Conservation (phyloP, 129 eudicot species). For the Chrysanthemum makinoi region DNA sequence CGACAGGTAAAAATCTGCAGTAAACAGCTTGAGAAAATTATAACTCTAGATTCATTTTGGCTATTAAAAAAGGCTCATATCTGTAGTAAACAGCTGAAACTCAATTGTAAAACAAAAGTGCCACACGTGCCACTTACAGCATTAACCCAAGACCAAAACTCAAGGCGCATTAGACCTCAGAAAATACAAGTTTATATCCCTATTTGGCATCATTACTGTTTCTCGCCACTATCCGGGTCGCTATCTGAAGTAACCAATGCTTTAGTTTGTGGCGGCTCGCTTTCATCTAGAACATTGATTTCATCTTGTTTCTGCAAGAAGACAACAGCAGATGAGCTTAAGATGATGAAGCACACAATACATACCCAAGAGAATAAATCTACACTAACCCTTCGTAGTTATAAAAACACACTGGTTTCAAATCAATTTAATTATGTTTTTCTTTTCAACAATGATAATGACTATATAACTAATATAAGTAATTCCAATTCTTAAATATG, state of each 20-base stretch:
- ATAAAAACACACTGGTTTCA: too few species aligned
- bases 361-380: too few species aligned
- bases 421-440: too few species aligned
- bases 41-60: background rate
- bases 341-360: background rate
- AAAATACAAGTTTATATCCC: background rate
- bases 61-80: background rate
- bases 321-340: background rate
- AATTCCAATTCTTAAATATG: too few species aligned
- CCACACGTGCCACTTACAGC: background rate
- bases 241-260: slow-evolving; percentile 5
- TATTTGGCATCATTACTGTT: background rate
- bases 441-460: too few species aligned
- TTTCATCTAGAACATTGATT: background rate
- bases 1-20: background rate
- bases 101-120: background rate
- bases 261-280: too few species aligned
- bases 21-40: background rate
- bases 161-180: background rate
- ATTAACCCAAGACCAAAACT: slow-evolving; percentile 10
- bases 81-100: background rate
- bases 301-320: slow-evolving; percentile 26
- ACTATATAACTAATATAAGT: too few species aligned
- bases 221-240: background rate
- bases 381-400: too few species aligned